Conservation (phyloP, 1,284 basidiomycete species). For the Fomitopsis betulina region DNA sequence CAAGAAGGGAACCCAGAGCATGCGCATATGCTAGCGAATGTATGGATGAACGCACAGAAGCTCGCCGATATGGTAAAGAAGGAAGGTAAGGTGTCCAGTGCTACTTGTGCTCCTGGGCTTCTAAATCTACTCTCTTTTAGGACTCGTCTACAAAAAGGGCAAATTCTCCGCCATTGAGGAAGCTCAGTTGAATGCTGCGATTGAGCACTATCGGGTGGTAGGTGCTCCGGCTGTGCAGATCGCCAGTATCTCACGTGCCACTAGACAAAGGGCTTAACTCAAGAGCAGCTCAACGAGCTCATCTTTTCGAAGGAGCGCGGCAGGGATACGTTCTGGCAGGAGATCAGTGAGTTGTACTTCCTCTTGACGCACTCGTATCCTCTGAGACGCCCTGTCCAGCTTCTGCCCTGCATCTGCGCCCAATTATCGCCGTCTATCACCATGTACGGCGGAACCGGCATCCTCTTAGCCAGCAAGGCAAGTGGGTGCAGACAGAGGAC, state of each 20-base stretch:
- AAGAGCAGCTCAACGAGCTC: constrained; percentile 52
- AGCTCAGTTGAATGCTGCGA: constrained; percentile 54
- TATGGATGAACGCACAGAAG: constrained; percentile 68
- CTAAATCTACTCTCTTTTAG: constrained; percentile 32
- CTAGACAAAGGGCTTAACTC: constrained; percentile 43
- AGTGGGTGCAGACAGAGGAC: constrained; percentile 71
- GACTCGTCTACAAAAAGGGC: constrained; percentile 78
- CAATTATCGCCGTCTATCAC: constrained; percentile 79
- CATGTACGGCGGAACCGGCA: constrained; percentile 67
- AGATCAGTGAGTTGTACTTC: constrained; percentile 55
- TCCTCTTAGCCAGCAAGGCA: constrained; percentile 62
- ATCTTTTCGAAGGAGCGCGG: constrained; percentile 64
- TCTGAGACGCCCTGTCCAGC: constrained; percentile 37
- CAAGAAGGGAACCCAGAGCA: constrained; percentile 36
- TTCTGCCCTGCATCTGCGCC: constrained; percentile 62
- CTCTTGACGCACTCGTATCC: neutral
- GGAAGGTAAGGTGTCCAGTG: constrained; percentile 43
- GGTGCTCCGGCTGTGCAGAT: constrained; percentile 22
- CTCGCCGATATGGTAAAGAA: constrained; percentile 60
- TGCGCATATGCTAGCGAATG: constrained; percentile 55
- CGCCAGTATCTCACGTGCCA: neutral
- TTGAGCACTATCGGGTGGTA: constrained; percentile 60
- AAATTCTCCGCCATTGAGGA: constrained; percentile 79
- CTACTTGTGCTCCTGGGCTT: neutral
- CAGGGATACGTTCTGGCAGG: constrained; percentile 69